Evolutionary conservation across 768 basidiomycete species (phyloP).

Genomic region (Termitomyces sp.): DNA sequence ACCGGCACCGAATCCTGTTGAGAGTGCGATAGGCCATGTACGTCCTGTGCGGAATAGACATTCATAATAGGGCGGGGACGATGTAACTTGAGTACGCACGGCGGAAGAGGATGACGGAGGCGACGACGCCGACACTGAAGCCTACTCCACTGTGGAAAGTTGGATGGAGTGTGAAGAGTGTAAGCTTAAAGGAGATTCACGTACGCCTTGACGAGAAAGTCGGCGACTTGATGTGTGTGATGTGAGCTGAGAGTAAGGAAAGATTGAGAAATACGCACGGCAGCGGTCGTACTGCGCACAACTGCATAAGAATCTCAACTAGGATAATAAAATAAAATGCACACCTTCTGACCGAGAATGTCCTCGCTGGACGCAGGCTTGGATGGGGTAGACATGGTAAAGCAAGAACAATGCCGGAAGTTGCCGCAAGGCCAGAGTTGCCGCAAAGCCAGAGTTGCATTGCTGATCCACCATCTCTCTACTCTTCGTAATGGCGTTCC

Average conservation of each 20-base stretch:
- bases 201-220: constrained; percentile 83
- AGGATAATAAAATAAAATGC: neutral
- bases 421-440: constrained; percentile 26
- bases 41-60: constrained; percentile 50
- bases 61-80: neutral
- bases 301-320: neutral
- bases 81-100: constrained; percentile 46
- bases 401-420: constrained; percentile 20
- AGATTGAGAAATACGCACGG: constrained; percentile 42
- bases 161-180: constrained; percentile 2
- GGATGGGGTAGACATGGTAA: constrained; percentile 41
- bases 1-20: constrained; percentile 84
- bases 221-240: constrained; percentile 46
- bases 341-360: constrained; percentile 85
- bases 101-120: constrained; percentile 87
- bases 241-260: constrained; percentile 4
- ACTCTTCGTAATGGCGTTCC: constrained; percentile 52
- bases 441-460: constrained; percentile 21
- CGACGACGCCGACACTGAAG: constrained; percentile 83
- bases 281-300: constrained; percentile 75
- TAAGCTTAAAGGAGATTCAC: constrained; percentile 18
- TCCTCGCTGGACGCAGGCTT: constrained; percentile 85
- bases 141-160: constrained; percentile 64
- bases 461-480: neutral
- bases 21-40: constrained; percentile 85